Conservation (phyloP, 2,329 filamentous ascomycete species). For the Talaromyces sp. region DNA sequence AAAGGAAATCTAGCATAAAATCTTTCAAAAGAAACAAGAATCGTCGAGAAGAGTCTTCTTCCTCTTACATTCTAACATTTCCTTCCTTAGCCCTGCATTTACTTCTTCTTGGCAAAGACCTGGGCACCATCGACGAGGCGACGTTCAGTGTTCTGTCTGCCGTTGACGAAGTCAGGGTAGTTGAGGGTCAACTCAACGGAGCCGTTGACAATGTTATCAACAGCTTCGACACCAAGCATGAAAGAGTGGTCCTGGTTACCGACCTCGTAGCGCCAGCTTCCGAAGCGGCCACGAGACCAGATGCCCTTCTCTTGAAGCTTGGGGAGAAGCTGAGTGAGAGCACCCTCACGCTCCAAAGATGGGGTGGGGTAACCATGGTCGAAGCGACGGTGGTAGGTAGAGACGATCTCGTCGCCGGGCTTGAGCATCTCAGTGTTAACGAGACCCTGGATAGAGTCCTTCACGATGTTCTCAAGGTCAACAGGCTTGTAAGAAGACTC, state of each 20-base stretch:
- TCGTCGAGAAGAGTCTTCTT: neutral
- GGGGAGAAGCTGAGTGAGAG: slow-evolving; percentile 86
- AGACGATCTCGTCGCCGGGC: slow-evolving; percentile 89
- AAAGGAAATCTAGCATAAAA: slow-evolving; percentile 16
- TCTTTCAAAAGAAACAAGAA: slow-evolving; percentile 13
- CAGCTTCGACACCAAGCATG: slow-evolving; percentile 93
- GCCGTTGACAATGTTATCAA: slow-evolving; percentile 83
- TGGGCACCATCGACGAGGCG: slow-evolving; percentile 62
- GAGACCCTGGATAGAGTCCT: slow-evolving; percentile 90
- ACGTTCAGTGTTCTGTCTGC: slow-evolving; percentile 60
- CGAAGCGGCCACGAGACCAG: slow-evolving; percentile 93
- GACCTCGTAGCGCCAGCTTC: slow-evolving; percentile 96
- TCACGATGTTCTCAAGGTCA: slow-evolving; percentile 76
- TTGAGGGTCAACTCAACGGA: slow-evolving; percentile 90
- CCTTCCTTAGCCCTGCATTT: slow-evolving; percentile 7
- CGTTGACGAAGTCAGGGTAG: slow-evolving; percentile 95
- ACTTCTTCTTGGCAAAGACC: slow-evolving; percentile 50
- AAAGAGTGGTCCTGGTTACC: slow-evolving; percentile 98
- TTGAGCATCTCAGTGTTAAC: slow-evolving; percentile 98
- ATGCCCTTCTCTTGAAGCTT: slow-evolving; percentile 90
- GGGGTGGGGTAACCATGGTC: slow-evolving; percentile 98
- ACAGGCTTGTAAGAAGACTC: slow-evolving; percentile 95
- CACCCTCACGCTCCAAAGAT: slow-evolving; percentile 88
- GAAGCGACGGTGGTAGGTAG: slow-evolving; percentile 96
- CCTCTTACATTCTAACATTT: slow-evolving; percentile 1